A percentile compares a stretch with the other conserved stretches of the same genome.
Conservation (phyloP, 1,284 basidiomycete species). For the Cryptococcus floricola region DNA sequence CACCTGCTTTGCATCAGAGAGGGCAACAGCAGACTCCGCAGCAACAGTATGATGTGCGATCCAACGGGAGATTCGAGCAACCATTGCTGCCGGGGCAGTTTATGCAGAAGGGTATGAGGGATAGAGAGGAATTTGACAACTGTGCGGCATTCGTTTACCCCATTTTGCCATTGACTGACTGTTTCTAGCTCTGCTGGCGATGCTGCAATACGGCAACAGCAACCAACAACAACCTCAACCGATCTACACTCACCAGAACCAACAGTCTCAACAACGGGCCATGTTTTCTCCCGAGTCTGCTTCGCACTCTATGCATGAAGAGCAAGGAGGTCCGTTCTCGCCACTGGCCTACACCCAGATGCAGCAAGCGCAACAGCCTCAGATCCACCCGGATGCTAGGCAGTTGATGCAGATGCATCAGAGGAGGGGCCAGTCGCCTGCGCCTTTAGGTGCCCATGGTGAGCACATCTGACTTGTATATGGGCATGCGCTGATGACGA, state of each 20-base stretch:
- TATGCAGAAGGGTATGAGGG: slow-evolving; percentile 13
- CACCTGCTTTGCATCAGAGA: slow-evolving; percentile 12
- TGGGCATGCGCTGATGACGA: neutral
- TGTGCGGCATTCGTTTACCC: slow-evolving; percentile 2
- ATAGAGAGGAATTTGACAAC: slow-evolving; percentile 17
- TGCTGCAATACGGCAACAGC: slow-evolving; percentile 12
- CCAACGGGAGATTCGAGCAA: slow-evolving; percentile 10
- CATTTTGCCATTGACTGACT: neutral
- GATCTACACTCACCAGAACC: slow-evolving; percentile 1
- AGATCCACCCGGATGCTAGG: slow-evolving; percentile 17
- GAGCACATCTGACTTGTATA: neutral
- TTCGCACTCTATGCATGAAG: slow-evolving; percentile 10
- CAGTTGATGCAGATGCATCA: slow-evolving; percentile 19
- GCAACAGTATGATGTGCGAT: slow-evolving; percentile 1
- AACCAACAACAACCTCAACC: slow-evolving; percentile 9
- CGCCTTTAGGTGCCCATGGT: slow-evolving; percentile 17
- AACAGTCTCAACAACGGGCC: slow-evolving; percentile 5
- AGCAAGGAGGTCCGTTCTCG: slow-evolving; percentile 3
- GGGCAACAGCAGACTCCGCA: slow-evolving; percentile 5
- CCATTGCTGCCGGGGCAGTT: slow-evolving; percentile 7
- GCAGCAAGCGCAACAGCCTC: slow-evolving; percentile 9
- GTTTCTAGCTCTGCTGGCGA: slow-evolving; percentile 1
- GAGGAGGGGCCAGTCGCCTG: slow-evolving; percentile 13
- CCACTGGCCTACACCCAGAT: slow-evolving; percentile 5
- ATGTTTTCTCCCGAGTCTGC: slow-evolving; percentile 18